These are phyloP conservation scores for Fusarium coffeatum DNA, from an alignment of 2,329 filamentous ascomycete genomes.

Conservation along the genomic window DNA sequence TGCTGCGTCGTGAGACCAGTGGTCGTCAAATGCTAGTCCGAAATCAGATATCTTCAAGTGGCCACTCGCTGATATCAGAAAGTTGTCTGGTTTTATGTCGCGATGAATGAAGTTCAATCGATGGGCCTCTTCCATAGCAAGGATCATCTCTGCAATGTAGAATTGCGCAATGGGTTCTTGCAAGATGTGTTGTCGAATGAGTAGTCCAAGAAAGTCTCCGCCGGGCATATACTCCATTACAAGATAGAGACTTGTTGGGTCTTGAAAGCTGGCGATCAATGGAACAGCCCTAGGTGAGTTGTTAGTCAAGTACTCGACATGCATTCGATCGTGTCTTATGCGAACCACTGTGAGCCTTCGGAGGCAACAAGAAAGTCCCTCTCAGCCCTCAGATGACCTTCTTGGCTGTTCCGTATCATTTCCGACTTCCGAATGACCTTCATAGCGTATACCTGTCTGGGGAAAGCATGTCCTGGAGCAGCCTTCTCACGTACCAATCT, in stretches of 20 bases:
- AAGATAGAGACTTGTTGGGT: constrained; percentile 84
- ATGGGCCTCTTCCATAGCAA: constrained; percentile 94
- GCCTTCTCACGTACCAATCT: constrained; percentile 79
- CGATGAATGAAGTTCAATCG: constrained; percentile 90
- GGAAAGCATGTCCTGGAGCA: constrained; percentile 44
- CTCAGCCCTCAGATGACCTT: constrained; percentile 91
- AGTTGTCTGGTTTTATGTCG: constrained; percentile 97
- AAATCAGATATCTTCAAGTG: constrained; percentile 98
- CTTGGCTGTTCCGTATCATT: constrained; percentile 91
- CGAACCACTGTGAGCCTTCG: constrained; percentile 83
- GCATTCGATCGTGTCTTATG: not conserved
- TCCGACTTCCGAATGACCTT: constrained; percentile 95
- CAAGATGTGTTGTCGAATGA: constrained; percentile 87
- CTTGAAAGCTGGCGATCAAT: constrained; percentile 89
- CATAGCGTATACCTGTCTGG: constrained; percentile 84
- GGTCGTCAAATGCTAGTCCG: constrained; percentile 92
- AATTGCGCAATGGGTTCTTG: constrained; percentile 82
- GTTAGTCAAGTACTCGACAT: not conserved
- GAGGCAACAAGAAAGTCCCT: constrained; percentile 91
- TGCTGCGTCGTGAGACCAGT: constrained; percentile 90
- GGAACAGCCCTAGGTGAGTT: constrained; percentile 78
- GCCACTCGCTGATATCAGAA: constrained; percentile 86
- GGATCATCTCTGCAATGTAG: constrained; percentile 95
- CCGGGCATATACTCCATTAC: constrained; percentile 99
- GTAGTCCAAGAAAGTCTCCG: constrained; percentile 88